These are phyloP conservation scores for Rutstroemia sp. DNA, from an alignment of 2,329 filamentous ascomycete species.

Conservation along the genomic window DNA sequence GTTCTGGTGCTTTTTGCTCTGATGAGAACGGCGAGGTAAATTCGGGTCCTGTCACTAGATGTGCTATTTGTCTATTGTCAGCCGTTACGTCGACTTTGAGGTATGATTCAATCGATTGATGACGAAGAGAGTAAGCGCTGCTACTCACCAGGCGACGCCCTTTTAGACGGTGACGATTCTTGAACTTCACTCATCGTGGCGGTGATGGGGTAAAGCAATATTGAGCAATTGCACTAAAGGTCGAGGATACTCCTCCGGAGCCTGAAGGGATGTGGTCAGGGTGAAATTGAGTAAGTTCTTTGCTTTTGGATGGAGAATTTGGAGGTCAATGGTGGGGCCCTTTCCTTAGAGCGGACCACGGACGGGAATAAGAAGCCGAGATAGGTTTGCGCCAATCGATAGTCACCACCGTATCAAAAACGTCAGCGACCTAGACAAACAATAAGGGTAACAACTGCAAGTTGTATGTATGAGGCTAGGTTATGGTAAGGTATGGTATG, in stretches of 20 bases:
- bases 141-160: constrained; percentile 20
- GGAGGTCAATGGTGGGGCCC: constrained; percentile 13
- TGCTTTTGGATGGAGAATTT: constrained; percentile 11
- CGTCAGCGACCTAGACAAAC: too few relatives aligned
- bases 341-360: constrained; percentile 4
- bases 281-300: constrained; percentile 1
- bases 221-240: constrained; percentile 7
- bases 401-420: background rate
- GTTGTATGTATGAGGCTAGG: background rate
- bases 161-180: constrained; percentile 11
- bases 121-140: constrained; percentile 16
- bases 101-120: constrained; percentile 11
- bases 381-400: constrained; percentile 1
- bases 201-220: background rate
- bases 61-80: background rate
- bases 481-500: background rate
- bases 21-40: constrained; percentile 3
- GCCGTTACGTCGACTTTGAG: background rate
- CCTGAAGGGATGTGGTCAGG: constrained; percentile 8
- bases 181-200: constrained; percentile 17
- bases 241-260: constrained; percentile 9
- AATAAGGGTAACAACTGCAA: too few relatives aligned
- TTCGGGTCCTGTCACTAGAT: background rate
- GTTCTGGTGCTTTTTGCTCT: constrained; percentile 14
- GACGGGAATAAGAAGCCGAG: background rate